These are phyloP conservation scores for Fomitopsis pinicola DNA, from an alignment of 1,284 basidiomycete species.

Conservation along the genomic window DNA sequence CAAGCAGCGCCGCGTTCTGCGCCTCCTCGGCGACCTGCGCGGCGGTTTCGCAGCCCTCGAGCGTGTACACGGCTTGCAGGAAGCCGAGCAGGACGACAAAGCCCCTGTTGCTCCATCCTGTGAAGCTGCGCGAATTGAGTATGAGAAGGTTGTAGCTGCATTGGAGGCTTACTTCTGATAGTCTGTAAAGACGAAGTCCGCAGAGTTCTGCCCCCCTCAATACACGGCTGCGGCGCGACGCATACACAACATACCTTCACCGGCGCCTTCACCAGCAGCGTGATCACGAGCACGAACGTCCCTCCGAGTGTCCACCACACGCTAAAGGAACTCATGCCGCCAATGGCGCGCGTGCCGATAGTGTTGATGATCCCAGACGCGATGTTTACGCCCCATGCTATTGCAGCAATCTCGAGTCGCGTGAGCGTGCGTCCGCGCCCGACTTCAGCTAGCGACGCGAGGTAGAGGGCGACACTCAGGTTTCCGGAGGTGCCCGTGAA, in stretches of 20 bases:
- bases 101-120: constrained; percentile 49
- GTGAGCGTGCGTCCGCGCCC: constrained; percentile 40
- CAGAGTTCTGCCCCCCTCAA: constrained; percentile 38
- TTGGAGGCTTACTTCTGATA: constrained; percentile 41
- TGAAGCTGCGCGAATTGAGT: constrained; percentile 35
- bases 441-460: constrained; percentile 52
- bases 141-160: background rate
- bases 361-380: constrained; percentile 48
- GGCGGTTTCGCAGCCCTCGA: constrained; percentile 61
- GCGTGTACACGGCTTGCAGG: constrained; percentile 59
- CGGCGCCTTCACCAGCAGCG: constrained; percentile 52
- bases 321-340: constrained; percentile 51
- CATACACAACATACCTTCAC: constrained; percentile 34
- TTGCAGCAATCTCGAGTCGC: constrained; percentile 46
- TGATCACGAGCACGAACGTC: constrained; percentile 53
- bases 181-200: constrained; percentile 53
- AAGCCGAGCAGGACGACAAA: constrained; percentile 60
- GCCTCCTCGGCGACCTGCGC: constrained; percentile 63
- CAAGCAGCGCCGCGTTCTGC: constrained; percentile 49
- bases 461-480: constrained; percentile 49
- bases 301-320: constrained; percentile 63
- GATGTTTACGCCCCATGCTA: constrained; percentile 58
- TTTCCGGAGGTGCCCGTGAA: constrained; percentile 61
- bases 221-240: background rate
- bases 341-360: constrained; percentile 53